Evolutionary conservation across 176 grass and related monocot species (phyloP).

Genomic region (Thalia dealbata): DNA sequence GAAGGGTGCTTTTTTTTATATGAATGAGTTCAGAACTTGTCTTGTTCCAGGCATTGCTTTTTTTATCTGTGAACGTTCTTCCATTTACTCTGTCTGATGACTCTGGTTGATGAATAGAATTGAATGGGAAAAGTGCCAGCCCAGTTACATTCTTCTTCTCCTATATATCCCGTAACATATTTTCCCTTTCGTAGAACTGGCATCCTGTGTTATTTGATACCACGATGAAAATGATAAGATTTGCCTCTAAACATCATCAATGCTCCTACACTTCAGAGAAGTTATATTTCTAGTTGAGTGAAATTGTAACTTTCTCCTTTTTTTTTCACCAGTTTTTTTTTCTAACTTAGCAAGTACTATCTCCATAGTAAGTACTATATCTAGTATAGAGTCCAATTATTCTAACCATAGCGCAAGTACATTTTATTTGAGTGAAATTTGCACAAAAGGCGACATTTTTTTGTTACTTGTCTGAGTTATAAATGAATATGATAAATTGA

Average conservation of each 20-base stretch:
- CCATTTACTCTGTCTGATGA: background rate
- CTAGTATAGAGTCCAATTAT: too few species aligned
- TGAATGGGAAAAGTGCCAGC: background rate
- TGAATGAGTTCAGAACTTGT: too few species aligned
- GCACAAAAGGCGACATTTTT: background rate
- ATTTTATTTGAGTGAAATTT: constrained; percentile 3
- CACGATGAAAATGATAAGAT: background rate
- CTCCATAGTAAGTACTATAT: too few species aligned
- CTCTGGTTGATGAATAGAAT: background rate
- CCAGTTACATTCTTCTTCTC: background rate
- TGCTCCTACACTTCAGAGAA: background rate
- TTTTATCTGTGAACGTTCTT: too few species aligned
- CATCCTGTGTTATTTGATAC: background rate
- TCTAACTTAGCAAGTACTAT: too few species aligned
- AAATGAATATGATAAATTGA: background rate
- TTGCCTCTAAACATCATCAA: background rate
- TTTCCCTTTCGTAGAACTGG: background rate
- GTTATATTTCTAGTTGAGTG: background rate
- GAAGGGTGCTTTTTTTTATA: too few species aligned
- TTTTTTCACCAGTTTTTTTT: too few species aligned
- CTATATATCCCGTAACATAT: background rate
- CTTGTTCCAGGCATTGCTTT: background rate
- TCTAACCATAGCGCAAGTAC: too few species aligned
- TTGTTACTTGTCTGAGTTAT: background rate
- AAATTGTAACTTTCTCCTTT: too few species aligned